Base-by-base conservation (phyloP, 495 filamentous ascomycete species). In the Annulohypoxylon bovei region DNA sequence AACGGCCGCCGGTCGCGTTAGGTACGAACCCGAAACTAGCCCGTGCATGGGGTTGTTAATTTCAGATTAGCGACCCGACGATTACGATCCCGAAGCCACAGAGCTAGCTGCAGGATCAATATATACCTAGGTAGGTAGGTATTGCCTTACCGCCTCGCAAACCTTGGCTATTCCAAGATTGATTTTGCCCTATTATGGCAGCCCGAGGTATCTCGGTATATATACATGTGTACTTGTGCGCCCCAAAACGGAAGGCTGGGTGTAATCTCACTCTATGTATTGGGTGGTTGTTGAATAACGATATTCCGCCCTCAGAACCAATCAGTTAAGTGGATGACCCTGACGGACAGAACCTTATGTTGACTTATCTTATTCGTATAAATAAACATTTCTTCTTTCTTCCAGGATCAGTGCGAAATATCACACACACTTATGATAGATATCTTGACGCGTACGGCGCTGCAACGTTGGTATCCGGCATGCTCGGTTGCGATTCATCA, bases 31-130 rank as follows among this genome's bases (percentile, higher is more conserved):
- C 28, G 49, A 53, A 33, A n/a, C 49, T 53, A 53, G 49, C 3
- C 49, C 49, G 49, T 53, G 49, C 49, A 53, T 53, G 49, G 28
- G 27, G n/a, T n/a, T n/a, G 28, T 18, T 50, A 18, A 53, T 16
- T 33, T 28, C n/a, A 53, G 49, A 53, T 53, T 53, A 33, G 49
- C 49, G 49, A 53, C 27, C 49, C 49, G 49, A 32, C 49, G 27
- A 53, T 53, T 53, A 18, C 49, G 27, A 32, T 53, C 49, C 49
- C 49, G 49, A 28, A 33, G 49, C 49, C 49, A 32, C 4, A 14
- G 28, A 9, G 12, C 27, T 53, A 28, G 49, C 49, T 53, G 49
- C 49, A 53, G 49, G 49, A 33, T 53, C 49, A 27, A 33, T 53
- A 35, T 50, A 18, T 32, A 49, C 9, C 0, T 27, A 27, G 4